phyloP scores from a whole-genome alignment of 1,284 basidiomycete species.

The Gymnopus androsaceus region DNA sequence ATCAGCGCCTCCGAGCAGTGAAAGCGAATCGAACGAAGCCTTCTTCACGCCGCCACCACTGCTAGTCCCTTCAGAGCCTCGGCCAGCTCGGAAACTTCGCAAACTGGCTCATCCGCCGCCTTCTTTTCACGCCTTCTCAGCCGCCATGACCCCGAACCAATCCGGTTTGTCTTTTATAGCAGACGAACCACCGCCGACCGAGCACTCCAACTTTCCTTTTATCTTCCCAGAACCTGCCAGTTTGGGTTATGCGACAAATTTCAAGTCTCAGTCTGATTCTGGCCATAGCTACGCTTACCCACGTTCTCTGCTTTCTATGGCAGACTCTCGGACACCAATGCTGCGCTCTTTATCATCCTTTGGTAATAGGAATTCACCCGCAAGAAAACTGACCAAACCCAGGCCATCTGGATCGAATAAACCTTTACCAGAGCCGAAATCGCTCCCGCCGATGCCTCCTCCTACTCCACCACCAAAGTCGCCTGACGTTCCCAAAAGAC shows the following conservation, averaged over 20 bases:
- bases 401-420: background rate
- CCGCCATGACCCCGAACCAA: background rate
- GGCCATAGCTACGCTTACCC: conserved; percentile 12
- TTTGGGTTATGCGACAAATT: conserved; percentile 1
- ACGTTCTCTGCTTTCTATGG: conserved; percentile 5
- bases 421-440: conserved; percentile 1
- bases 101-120: conserved; percentile 15
- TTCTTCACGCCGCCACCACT: background rate
- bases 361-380: background rate
- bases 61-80: background rate
- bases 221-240: conserved; percentile 4
- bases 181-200: conserved; percentile 3
- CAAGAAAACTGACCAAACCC: conserved; percentile 4
- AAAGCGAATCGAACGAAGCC: background rate
- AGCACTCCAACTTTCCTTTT: conserved; percentile 12
- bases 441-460: too few relatives aligned
- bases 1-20: background rate
- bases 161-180: conserved; percentile 11
- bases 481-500: conserved; percentile 4
- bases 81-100: conserved; percentile 6
- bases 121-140: conserved; percentile 9
- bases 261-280: conserved; percentile 7
- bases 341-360: conserved; percentile 4
- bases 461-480: background rate
- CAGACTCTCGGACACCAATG: conserved; percentile 4